Conservation (phyloP, 179 eudicot species). For the Silene coronaria region DNA sequence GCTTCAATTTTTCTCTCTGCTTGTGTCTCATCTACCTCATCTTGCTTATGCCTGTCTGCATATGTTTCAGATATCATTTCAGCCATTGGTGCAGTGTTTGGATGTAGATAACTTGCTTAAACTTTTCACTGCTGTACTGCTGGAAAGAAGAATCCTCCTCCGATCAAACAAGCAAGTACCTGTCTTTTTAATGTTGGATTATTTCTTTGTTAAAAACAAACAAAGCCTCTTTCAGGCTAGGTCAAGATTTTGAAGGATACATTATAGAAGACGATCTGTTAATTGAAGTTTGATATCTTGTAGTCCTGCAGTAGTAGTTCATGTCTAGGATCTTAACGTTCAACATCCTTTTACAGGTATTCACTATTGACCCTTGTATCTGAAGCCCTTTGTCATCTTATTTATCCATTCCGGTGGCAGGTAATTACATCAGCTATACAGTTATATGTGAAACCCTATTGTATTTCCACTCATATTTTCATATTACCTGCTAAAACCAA, state of each 20-base stretch:
- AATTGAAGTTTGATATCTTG: neutral
- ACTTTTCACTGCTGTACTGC: constrained; percentile 83
- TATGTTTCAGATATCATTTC: constrained; percentile 71
- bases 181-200: neutral
- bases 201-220: neutral
- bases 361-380: constrained; percentile 89
- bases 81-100: constrained; percentile 91
- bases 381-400: constrained; percentile 89
- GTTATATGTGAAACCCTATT: constrained; percentile 3
- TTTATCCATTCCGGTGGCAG: constrained; percentile 98
- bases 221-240: neutral
- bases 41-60: neutral
- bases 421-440: constrained; percentile 27
- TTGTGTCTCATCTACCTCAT: constrained; percentile 5
- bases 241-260: neutral
- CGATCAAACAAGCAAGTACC: constrained; percentile 77
- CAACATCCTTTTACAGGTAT: constrained; percentile 43
- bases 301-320: neutral
- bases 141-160: constrained; percentile 79
- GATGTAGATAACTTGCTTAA: constrained; percentile 86
- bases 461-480: neutral
- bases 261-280: neutral
- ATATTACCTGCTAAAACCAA: neutral
- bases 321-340: neutral
- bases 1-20: constrained; percentile 11